Conservation (phyloP, 2,329 filamentous ascomycete genomes). For the Neonectria punicea region DNA sequence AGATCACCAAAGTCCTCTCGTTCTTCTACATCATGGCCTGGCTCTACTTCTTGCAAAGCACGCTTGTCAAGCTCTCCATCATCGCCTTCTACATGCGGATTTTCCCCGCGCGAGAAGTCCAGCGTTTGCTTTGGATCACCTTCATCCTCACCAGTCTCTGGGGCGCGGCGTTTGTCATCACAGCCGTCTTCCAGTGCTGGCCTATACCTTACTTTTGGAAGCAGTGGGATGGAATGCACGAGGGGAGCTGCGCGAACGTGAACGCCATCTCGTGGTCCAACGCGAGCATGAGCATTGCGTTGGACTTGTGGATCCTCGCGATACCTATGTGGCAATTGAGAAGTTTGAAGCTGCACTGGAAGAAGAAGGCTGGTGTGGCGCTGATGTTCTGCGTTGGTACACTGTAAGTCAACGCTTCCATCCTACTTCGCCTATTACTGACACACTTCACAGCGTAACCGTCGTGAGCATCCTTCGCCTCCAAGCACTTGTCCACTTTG, state of each 20-base stretch:
- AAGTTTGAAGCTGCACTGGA: not conserved
- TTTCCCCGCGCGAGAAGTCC: not conserved
- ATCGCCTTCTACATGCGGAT: constrained; percentile 26
- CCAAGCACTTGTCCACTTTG: not conserved
- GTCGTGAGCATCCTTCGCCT: not conserved
- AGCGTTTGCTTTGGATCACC: constrained; percentile 21
- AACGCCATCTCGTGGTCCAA: constrained; percentile 20
- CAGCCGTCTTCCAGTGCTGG: constrained; percentile 8
- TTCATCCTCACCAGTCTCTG: not conserved
- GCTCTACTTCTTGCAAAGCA: constrained; percentile 17
- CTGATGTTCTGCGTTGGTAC: not conserved
- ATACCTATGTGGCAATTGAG: not conserved
- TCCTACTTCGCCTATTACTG: not conserved
- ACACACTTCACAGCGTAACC: not conserved
- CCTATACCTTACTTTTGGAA: constrained; percentile 23
- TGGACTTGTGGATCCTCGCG: not conserved
- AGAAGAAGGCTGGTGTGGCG: not conserved
- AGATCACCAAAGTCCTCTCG: not conserved
- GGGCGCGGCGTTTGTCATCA: constrained; percentile 2
- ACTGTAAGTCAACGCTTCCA: not conserved
- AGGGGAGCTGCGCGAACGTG: constrained; percentile 11
- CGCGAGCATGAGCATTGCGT: constrained; percentile 19
- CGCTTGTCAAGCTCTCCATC: constrained; percentile 22
- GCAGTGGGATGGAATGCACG: constrained; percentile 10
- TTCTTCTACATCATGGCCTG: not conserved